Percentiles rank a stretch among this genome's conserved stretches.
phyloP scores from a whole-genome alignment of 768 basidiomycete genomes.

The Lentinula sp. region DNA sequence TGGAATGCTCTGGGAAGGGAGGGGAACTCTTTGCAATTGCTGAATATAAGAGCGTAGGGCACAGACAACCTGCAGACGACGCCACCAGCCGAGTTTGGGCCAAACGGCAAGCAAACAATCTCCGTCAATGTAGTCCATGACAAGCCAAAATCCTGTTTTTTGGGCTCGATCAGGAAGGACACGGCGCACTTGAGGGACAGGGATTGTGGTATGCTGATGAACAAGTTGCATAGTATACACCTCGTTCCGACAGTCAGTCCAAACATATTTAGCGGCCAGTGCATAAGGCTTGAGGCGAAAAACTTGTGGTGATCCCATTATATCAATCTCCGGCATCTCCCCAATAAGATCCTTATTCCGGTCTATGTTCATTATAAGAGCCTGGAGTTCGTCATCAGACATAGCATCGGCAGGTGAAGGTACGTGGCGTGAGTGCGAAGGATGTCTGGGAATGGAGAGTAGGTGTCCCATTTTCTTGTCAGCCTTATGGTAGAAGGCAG shows the following conservation, averaged over 20 bases:
- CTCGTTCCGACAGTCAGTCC: not conserved
- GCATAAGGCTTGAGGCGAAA: not conserved
- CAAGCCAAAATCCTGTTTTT: constrained; percentile 4
- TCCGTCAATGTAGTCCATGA: constrained; percentile 22
- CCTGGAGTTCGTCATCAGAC: not conserved
- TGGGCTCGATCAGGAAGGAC: not conserved
- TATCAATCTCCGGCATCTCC: not conserved
- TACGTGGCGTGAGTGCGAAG: not conserved
- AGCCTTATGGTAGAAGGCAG: too few species aligned
- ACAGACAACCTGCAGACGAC: constrained; percentile 11
- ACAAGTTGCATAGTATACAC: not conserved
- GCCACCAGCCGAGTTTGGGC: constrained; percentile 12
- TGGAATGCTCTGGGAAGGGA: constrained; percentile 8
- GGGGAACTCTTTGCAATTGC: constrained; percentile 15
- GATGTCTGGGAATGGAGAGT: too few species aligned
- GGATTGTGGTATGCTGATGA: constrained; percentile 9
- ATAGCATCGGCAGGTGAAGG: not conserved
- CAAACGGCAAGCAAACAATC: constrained; percentile 12
- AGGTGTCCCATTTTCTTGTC: too few species aligned
- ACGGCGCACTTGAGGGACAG: constrained; percentile 12
- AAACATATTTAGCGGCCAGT: not conserved
- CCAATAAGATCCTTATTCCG: not conserved
- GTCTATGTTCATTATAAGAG: not conserved
- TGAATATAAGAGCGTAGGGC: constrained; percentile 16
- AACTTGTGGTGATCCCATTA: not conserved